phyloP scores from a whole-genome alignment of 768 basidiomycete species.

The Amylocystis lapponica region DNA sequence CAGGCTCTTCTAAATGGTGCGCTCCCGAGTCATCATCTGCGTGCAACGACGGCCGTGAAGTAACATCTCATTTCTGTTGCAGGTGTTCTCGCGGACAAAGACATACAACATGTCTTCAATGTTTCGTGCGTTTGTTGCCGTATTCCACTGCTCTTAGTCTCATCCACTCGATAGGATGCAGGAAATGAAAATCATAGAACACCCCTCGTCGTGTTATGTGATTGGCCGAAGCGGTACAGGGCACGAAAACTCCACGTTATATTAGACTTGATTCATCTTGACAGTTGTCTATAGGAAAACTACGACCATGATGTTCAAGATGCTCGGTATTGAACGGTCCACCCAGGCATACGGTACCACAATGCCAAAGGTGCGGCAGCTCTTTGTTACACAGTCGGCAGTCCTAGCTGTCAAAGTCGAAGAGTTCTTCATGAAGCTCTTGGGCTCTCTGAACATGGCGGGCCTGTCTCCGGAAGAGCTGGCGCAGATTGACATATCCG shows the following conservation, averaged over 20 bases:
- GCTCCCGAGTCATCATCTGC: constrained; percentile 1
- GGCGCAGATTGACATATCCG: constrained; percentile 11
- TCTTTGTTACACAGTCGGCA: constrained; percentile 69
- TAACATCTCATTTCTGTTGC: neutral
- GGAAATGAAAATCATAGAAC: constrained; percentile 56
- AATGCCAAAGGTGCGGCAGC: constrained; percentile 49
- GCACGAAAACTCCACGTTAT: constrained; percentile 14
- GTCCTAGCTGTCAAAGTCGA: constrained; percentile 66
- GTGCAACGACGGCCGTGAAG: neutral
- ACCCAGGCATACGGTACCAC: constrained; percentile 34
- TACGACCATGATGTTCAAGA: constrained; percentile 73
- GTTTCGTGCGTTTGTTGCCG: constrained; percentile 28
- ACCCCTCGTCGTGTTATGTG: constrained; percentile 56
- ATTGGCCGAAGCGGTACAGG: constrained; percentile 58
- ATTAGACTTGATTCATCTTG: neutral
- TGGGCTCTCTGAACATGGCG: constrained; percentile 36
- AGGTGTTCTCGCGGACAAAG: constrained; percentile 50
- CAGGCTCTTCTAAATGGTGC: constrained; percentile 32
- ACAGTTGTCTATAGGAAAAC: constrained; percentile 49
- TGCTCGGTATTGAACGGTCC: constrained; percentile 59
- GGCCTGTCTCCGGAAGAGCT: constrained; percentile 36
- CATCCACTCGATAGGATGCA: constrained; percentile 26
- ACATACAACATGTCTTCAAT: constrained; percentile 29
- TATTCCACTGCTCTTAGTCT: neutral
- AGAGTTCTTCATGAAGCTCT: constrained; percentile 52